Evolutionary conservation across 2,329 filamentous ascomycete genomes (phyloP).

Genomic region (Dactylellina sp.): DNA sequence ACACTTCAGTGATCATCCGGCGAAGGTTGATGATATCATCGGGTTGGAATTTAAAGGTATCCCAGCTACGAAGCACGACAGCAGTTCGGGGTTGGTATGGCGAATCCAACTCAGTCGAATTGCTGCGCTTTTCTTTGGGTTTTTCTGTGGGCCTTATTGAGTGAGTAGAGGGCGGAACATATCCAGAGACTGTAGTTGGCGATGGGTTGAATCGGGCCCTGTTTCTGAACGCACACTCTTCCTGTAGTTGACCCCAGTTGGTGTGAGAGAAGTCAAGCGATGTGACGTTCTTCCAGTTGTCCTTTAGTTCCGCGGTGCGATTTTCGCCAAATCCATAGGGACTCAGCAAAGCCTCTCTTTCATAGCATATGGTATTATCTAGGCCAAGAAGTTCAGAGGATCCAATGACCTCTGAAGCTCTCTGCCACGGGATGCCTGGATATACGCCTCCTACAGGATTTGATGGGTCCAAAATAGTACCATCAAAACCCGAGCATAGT

Average conservation of each 20-base stretch:
- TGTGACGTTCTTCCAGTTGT: conserved; percentile 62
- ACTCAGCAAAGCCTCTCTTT: conserved; percentile 86
- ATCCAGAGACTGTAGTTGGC: conserved; percentile 24
- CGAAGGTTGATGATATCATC: conserved; percentile 86
- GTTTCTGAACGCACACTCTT: conserved; percentile 72
- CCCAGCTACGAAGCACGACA: conserved; percentile 84
- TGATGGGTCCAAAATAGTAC: conserved; percentile 31
- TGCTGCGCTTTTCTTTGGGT: conserved; percentile 31
- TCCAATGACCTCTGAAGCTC: conserved; percentile 79
- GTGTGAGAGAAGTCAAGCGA: conserved; percentile 67
- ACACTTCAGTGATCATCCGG: conserved; percentile 84
- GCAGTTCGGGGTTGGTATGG: conserved; percentile 74
- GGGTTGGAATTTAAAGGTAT: conserved; percentile 80
- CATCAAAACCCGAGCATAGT: conserved; percentile 35
- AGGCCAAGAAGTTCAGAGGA: conserved; percentile 83
- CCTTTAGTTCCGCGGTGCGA: conserved; percentile 63
- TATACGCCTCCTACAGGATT: conserved; percentile 33
- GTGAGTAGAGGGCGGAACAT: conserved; percentile 15
- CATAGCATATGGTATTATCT: conserved; percentile 91
- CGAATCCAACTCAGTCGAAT: conserved; percentile 3
- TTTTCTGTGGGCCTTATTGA: conserved; percentile 59
- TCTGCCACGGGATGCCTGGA: conserved; percentile 69
- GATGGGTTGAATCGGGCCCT: conserved; percentile 70
- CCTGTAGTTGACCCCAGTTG: conserved; percentile 71
- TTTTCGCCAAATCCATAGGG: conserved; percentile 81